Conservation (phyloP, 2,329 filamentous ascomycete species). For the Diaporthe destruens region DNA sequence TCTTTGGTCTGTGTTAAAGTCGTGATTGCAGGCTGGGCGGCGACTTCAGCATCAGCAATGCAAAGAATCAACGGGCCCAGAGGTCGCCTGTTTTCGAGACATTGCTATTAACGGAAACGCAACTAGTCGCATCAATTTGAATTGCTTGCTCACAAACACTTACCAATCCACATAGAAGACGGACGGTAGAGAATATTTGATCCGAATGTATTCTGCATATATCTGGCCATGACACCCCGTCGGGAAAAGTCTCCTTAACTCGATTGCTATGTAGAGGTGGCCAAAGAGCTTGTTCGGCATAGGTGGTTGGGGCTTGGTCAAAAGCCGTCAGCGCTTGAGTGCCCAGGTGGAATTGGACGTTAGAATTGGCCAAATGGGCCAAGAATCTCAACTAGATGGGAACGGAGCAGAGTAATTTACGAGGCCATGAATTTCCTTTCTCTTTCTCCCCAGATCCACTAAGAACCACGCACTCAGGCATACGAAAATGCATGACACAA, state of each 20-base stretch:
- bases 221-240: not conserved
- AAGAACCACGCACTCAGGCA: not conserved
- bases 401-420: not conserved
- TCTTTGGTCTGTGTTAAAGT: not conserved
- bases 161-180: constrained; percentile 4
- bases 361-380: not conserved
- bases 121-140: not conserved
- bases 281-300: constrained; percentile 1
- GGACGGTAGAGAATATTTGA: not conserved
- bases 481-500: not conserved
- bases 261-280: not conserved
- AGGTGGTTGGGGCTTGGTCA: not conserved
- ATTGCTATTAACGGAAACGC: not conserved
- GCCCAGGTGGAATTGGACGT: not conserved
- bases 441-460: not conserved
- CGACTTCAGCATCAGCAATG: constrained; percentile 3
- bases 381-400: not conserved
- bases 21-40: not conserved
- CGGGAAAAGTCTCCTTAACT: not conserved
- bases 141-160: not conserved
- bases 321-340: not conserved
- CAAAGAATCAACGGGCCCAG: not conserved
- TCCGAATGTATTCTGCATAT: not conserved
- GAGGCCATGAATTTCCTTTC: not conserved
- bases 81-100: not conserved